A percentile compares a stretch with the other conserved stretches of the same genome.
Conservation (phyloP, 805 yeast genomes). For the Yarrowia yakushimensis region DNA sequence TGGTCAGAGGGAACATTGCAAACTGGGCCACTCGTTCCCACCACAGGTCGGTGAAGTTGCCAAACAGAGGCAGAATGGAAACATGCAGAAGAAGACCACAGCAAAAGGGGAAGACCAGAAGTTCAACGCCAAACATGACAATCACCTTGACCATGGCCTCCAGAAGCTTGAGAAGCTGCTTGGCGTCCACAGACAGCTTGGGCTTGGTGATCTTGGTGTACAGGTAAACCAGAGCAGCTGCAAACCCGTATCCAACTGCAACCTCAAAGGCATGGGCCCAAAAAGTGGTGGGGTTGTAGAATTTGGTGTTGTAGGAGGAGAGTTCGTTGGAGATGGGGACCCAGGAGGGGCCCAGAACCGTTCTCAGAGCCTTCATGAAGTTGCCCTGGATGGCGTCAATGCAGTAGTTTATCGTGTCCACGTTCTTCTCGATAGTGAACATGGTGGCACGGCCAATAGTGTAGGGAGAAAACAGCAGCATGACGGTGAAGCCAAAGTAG, state of each 20-base stretch:
- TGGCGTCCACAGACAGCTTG: not conserved
- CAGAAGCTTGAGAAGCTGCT: slow-evolving; percentile 29
- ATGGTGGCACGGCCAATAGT: slow-evolving; percentile 23
- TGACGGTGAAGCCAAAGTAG: not conserved
- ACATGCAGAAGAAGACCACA: slow-evolving; percentile 79
- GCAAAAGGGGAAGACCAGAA: slow-evolving; percentile 77
- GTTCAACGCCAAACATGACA: slow-evolving; percentile 68
- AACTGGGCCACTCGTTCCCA: not conserved
- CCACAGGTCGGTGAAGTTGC: slow-evolving; percentile 24
- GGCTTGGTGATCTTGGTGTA: slow-evolving; percentile 1
- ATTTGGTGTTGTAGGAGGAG: not conserved
- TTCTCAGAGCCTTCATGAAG: not conserved
- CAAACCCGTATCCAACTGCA: not conserved
- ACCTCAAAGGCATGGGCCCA: slow-evolving; percentile 6
- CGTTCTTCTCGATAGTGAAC: not conserved
- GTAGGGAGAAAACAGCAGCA: slow-evolving; percentile 8
- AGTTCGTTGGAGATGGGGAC: not conserved
- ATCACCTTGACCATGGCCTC: slow-evolving; percentile 68
- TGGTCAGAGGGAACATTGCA: slow-evolving; percentile 31
- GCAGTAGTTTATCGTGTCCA: not conserved
- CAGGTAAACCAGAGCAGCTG: not conserved
- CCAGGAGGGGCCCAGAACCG: not conserved
- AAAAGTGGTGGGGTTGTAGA: slow-evolving; percentile 9
- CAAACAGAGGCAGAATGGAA: slow-evolving; percentile 58
- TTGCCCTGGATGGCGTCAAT: not conserved